These are phyloP conservation scores for Lycium ferocissimum DNA, from an alignment of 257 asterid species.

Conservation along the genomic window DNA sequence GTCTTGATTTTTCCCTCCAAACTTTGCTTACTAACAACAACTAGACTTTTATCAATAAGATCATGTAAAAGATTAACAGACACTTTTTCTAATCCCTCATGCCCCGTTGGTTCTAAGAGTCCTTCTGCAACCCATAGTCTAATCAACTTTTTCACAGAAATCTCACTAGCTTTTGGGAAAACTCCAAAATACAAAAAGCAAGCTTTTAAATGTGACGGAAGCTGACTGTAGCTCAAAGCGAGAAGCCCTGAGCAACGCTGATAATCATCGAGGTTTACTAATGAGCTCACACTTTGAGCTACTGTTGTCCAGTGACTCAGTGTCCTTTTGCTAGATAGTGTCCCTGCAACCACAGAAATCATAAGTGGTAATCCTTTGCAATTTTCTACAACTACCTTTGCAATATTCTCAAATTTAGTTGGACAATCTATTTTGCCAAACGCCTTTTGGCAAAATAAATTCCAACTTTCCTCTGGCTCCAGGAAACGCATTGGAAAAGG, in stretches of 20 bases:
- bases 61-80: background rate
- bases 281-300: background rate
- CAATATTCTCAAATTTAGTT: background rate
- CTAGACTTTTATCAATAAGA: background rate
- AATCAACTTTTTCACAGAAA: background rate
- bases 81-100: background rate
- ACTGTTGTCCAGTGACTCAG: background rate
- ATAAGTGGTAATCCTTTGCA: background rate
- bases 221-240: background rate
- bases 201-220: background rate
- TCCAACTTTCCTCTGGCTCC: no score
- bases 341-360: background rate
- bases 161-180: conserved; percentile 10
- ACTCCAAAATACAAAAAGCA: background rate
- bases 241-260: background rate
- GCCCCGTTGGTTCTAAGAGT: background rate
- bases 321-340: background rate
- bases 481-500: no score
- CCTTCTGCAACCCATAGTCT: background rate
- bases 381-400: background rate
- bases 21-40: background rate
- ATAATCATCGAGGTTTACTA: background rate
- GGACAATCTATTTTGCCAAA: background rate
- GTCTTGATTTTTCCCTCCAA: background rate
- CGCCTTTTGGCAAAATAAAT: background rate